These are phyloP conservation scores for Macrophomina phaseolina DNA, from an alignment of 2,329 filamentous ascomycete species.

Conservation along the genomic window DNA sequence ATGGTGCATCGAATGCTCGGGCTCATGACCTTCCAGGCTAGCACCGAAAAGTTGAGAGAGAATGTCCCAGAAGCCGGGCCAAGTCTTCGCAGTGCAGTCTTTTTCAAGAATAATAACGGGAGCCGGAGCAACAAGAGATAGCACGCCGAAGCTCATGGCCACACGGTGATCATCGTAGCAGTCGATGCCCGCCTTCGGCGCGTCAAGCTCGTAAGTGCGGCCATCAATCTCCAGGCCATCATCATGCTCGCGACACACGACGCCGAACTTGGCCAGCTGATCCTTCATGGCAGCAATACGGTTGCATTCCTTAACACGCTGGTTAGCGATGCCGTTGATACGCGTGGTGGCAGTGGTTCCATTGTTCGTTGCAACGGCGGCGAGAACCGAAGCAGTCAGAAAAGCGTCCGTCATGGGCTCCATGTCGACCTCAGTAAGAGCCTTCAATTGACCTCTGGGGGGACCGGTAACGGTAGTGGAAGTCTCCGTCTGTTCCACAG, in stretches of 20 bases:
- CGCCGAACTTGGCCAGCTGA: conserved; percentile 91
- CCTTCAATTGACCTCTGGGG: conserved; percentile 71
- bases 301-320: conserved; percentile 98
- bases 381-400: conserved; percentile 90
- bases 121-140: conserved; percentile 73
- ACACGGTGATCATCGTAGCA: conserved; percentile 98
- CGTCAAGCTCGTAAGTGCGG: conserved; percentile 56
- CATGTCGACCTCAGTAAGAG: conserved; percentile 89
- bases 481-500: conserved; percentile 79
- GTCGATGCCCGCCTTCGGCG: conserved; percentile 69
- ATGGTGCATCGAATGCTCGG: conserved; percentile 45
- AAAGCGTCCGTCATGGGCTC: conserved; percentile 99
- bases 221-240: conserved; percentile 86
- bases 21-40: conserved; percentile 75
- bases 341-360: conserved; percentile 68
- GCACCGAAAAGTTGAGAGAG: conserved; percentile 79
- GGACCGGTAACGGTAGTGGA: conserved; percentile 95
- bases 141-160: conserved; percentile 96
- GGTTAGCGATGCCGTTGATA: conserved; percentile 95
- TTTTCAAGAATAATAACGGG: conserved; percentile 83
- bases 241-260: conserved; percentile 83
- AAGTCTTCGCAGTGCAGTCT: conserved; percentile 95
- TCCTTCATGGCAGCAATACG: conserved; percentile 95
- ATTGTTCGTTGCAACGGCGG: conserved; percentile 81
- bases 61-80: conserved; percentile 98